These are phyloP conservation scores for Thraustochytrium sp. DNA, from an alignment of 352 stramenopile species.

Conservation along the genomic window DNA sequence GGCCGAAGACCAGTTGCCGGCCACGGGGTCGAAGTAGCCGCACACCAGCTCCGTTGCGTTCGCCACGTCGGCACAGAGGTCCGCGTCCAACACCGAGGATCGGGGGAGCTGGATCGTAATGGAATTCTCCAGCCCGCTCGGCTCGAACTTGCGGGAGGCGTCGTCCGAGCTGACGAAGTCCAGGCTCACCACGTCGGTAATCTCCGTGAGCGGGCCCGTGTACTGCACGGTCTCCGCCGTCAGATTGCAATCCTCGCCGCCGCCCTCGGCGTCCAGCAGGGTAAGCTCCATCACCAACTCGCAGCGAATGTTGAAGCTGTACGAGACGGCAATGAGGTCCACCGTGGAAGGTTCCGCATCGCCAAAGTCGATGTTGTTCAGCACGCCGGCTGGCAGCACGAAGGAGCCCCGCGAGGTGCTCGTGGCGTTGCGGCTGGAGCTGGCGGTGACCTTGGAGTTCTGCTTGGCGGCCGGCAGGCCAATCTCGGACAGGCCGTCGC, in stretches of 20 bases:
- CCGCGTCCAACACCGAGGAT: background rate
- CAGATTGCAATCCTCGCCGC: background rate
- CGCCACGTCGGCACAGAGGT: background rate
- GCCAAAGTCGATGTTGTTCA: background rate
- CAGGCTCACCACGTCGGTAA: constrained; percentile 1
- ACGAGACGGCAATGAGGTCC: constrained; percentile 8
- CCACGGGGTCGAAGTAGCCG: constrained; percentile 6
- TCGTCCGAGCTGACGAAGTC: background rate
- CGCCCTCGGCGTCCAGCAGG: background rate
- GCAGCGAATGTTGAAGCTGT: constrained; percentile 20
- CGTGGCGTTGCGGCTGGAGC: background rate
- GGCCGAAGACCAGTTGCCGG: background rate
- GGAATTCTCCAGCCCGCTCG: background rate
- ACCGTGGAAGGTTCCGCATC: background rate
- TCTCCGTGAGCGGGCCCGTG: background rate
- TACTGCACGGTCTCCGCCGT: background rate
- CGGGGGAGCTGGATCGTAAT: background rate
- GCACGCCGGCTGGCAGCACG: background rate
- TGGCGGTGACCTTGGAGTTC: background rate
- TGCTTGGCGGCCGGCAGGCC: background rate
- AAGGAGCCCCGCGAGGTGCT: background rate
- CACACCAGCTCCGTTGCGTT: constrained; percentile 4
- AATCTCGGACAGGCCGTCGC: constrained; percentile 8
- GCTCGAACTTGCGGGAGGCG: background rate
- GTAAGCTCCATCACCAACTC: background rate